A percentile compares a stretch with the other conserved stretches of the same genome.
phyloP scores from a whole-genome alignment of 495 filamentous ascomycete species.

The Penicillium malachiteum region DNA sequence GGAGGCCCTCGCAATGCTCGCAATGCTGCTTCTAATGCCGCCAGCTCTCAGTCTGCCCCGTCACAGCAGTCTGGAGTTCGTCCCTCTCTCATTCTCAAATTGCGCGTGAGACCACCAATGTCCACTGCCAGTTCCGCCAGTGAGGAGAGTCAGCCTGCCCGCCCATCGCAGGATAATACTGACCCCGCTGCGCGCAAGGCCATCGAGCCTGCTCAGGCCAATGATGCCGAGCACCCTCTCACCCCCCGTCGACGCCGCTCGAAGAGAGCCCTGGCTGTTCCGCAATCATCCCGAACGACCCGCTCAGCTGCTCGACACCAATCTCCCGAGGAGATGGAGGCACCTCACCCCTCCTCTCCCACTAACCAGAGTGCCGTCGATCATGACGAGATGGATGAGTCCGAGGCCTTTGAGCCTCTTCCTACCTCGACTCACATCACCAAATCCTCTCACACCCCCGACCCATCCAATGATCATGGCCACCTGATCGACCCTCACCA shows the following conservation, averaged over 20 bases:
- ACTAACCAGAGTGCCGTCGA: constrained; percentile 14
- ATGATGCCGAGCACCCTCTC: no score
- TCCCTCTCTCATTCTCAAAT: constrained; percentile 19
- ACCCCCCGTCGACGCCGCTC: constrained; percentile 7
- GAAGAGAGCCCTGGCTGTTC: constrained; percentile 24
- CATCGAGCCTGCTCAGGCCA: no score
- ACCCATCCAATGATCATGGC: background rate
- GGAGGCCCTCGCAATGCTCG: constrained; percentile 17
- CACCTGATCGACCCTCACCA: constrained; percentile 2
- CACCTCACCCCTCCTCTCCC: constrained; percentile 1
- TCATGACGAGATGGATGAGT: constrained; percentile 1
- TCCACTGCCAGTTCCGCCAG: no score
- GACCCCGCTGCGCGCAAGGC: no score
- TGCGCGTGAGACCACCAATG: constrained; percentile 6
- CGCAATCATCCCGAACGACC: constrained; percentile 41
- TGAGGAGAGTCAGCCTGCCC: no score
- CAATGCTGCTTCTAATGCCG: background rate
- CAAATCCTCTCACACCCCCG: constrained; percentile 8
- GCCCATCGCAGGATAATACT: no score
- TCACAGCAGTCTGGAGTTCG: background rate
- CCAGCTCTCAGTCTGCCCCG: no score
- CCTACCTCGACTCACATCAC: constrained; percentile 6
- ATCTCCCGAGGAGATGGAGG: constrained; percentile 16
- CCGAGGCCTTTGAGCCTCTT: background rate
- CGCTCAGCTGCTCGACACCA: constrained; percentile 35